These are phyloP conservation scores for Epichloe aotearoae DNA, from an alignment of 2,329 filamentous ascomycete species.

Conservation along the genomic window DNA sequence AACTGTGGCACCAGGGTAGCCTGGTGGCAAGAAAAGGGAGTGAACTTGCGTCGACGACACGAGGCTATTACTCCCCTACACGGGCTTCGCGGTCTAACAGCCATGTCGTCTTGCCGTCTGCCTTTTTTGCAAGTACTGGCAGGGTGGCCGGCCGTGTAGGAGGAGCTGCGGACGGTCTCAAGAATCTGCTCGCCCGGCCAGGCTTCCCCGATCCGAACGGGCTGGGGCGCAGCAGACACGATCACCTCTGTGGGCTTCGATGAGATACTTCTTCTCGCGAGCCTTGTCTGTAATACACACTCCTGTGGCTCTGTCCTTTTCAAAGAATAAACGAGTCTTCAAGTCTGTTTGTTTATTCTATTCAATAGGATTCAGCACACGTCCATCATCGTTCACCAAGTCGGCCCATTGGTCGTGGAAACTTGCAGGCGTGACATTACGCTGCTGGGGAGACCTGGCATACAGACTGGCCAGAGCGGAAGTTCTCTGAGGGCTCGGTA, in stretches of 20 bases:
- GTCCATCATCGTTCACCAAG: not conserved
- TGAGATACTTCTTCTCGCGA: no score
- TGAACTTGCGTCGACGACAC: constrained; percentile 47
- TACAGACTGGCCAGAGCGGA: not conserved
- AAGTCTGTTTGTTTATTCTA: not conserved
- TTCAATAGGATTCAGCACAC: not conserved
- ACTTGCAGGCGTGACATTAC: not conserved
- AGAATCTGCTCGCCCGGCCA: no score
- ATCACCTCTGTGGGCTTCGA: no score
- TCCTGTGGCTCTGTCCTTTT: not conserved
- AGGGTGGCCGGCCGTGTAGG: constrained; percentile 13
- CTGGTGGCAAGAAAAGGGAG: constrained; percentile 20
- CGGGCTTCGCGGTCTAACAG: constrained; percentile 45
- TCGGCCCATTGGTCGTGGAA: not conserved
- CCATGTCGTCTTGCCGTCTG: constrained; percentile 31
- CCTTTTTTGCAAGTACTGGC: constrained; percentile 22
- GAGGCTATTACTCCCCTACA: constrained; percentile 39
- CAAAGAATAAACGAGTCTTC: not conserved
- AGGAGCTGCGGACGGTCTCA: not conserved
- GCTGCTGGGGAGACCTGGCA: not conserved
- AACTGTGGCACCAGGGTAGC: constrained; percentile 10
- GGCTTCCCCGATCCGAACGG: no score
- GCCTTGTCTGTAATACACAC: not conserved
- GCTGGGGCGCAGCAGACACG: no score
- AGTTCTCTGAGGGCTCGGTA: not conserved